Evolutionary conservation across 2,329 filamentous ascomycete genomes (phyloP).

Genomic region (Pseudovirgaria hyperparasitica): DNA sequence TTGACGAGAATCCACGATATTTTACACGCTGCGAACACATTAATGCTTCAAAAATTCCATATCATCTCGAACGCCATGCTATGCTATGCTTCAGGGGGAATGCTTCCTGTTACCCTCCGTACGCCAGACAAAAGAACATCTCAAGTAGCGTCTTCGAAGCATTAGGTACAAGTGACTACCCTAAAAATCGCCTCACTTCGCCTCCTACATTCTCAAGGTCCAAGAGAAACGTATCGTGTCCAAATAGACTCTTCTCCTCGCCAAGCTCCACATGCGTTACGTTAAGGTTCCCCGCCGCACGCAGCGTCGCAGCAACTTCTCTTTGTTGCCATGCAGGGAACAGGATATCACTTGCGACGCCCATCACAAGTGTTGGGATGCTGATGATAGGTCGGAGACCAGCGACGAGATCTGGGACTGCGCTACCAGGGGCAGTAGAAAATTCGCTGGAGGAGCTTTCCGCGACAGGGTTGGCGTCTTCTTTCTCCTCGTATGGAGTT

Average conservation of each 20-base stretch:
- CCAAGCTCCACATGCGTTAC: conserved; percentile 86
- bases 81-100: too few relatives aligned
- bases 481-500: conserved; percentile 75
- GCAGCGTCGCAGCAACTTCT: conserved; percentile 77
- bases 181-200: conserved; percentile 66
- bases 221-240: conserved; percentile 90
- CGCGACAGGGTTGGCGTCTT: conserved; percentile 15
- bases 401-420: conserved; percentile 66
- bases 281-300: conserved; percentile 60
- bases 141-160: too few relatives aligned
- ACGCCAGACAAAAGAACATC: too few relatives aligned
- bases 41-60: too few relatives aligned
- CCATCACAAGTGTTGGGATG: conserved; percentile 77
- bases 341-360: conserved; percentile 88
- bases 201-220: conserved; percentile 89
- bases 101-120: too few relatives aligned
- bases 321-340: conserved; percentile 98
- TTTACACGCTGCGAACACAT: too few relatives aligned
- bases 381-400: conserved; percentile 61
- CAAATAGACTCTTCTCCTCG: conserved; percentile 88
- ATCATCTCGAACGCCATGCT: too few relatives aligned
- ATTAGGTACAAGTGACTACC: too few relatives aligned
- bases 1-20: too few relatives aligned
- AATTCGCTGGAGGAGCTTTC: conserved; percentile 8
- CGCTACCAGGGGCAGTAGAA: conserved; percentile 34